Evolutionary conservation across 106 monocot species (phyloP), one percentile per base, ranked within the genome.

Genomic region (Dendrobium chrysotoxum): DNA sequence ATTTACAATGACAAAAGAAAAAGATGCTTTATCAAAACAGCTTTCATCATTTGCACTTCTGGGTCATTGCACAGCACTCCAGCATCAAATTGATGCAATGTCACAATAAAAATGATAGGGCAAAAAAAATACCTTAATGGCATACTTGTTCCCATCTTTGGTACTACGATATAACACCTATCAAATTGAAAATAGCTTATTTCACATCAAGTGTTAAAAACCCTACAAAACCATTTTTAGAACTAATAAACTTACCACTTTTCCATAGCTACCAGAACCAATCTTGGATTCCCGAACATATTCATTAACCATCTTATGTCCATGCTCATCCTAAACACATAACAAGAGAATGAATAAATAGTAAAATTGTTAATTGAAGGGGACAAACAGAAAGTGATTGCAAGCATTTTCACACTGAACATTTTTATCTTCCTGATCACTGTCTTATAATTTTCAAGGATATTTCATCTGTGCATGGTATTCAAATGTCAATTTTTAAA

Each of bases 191-290:
- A 70, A 79, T 8, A 41, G 73, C 79, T 2, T 28, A 46, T 26
- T 50, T 57, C 40, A 39, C 50, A 41, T 72, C 75, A 58, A 39
- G 0, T 21, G 28, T 42, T 21, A 57, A 72, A 77, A 72, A 70
- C 4, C 0, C 40, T 55, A 78, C 70, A 31, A 21, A 73, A 73
- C 21, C 47, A 35, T 5, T 73, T n/a, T 53, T 35, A 53, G 4
- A 0, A 72, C 4, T 4, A 67, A 4, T 4, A 81, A 75, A 72
- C 89, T 86, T 89, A 95, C 95, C 88, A 95, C 95, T 95, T 95
- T 95, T 75, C 93, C 95, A 81, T 95, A 95, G 80, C 95, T 95
- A 57, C 95, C 95, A 54, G 91, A 86, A 73, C 93, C 95, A 82
- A 95, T 91, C 74, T 88, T 91, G 57, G 85, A 79, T 67, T 86